phyloP scores from a whole-genome alignment of 2,329 filamentous ascomycete species.

The Zymoseptoria crescenta region DNA sequence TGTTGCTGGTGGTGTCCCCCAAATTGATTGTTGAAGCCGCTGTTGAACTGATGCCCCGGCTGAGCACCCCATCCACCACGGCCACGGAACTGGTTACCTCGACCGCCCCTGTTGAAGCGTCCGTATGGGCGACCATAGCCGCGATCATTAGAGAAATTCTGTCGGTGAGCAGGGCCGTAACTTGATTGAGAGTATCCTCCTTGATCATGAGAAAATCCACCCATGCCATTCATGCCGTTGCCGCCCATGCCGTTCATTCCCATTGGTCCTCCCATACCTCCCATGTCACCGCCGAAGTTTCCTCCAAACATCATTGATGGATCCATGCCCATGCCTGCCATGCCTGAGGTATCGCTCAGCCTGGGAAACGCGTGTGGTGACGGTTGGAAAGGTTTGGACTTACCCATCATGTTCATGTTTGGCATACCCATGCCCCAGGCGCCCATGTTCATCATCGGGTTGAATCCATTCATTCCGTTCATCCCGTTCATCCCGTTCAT shows the following conservation, averaged over 20 bases:
- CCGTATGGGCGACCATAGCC: slow-evolving; percentile 55
- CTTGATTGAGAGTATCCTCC: slow-evolving; percentile 46
- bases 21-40: slow-evolving; percentile 10
- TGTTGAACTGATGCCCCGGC: slow-evolving; percentile 20
- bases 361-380: background rate
- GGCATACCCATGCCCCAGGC: slow-evolving; percentile 41
- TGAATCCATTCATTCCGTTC: slow-evolving; percentile 15
- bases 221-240: slow-evolving; percentile 64
- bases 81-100: slow-evolving; percentile 18
- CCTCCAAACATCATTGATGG: slow-evolving; percentile 62
- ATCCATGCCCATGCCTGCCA: slow-evolving; percentile 81
- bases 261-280: slow-evolving; percentile 59
- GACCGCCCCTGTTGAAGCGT: slow-evolving; percentile 31
- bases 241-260: slow-evolving; percentile 55
- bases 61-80: slow-evolving; percentile 25
- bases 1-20: slow-evolving; percentile 8
- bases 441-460: slow-evolving; percentile 14
- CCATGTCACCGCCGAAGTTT: slow-evolving; percentile 55
- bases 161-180: slow-evolving; percentile 34
- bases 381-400: slow-evolving; percentile 31
- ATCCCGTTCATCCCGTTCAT: slow-evolving; percentile 12
- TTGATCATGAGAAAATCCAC: slow-evolving; percentile 42
- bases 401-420: slow-evolving; percentile 68
- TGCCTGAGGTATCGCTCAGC: slow-evolving; percentile 46
- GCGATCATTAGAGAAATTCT: slow-evolving; percentile 53